A percentile compares a stretch with the other conserved stretches of the same genome.
Evolutionary conservation across 306 rosid species (phyloP).

Genomic region (Lathyrus aphaca): DNA sequence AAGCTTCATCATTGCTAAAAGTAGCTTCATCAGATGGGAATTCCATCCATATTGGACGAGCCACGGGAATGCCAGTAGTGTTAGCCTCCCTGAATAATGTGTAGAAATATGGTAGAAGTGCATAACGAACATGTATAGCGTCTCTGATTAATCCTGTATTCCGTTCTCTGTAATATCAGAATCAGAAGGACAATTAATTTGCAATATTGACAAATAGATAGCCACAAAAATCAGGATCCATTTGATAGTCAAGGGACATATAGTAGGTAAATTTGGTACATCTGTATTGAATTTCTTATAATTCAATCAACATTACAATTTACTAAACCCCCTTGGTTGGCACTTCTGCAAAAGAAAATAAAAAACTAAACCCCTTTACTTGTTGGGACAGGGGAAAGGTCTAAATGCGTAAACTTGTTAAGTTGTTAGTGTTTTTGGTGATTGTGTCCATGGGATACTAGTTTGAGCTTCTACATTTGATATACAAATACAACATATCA

Average conservation of each 20-base stretch:
- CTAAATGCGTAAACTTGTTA: neutral
- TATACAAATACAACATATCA: constrained; percentile 19
- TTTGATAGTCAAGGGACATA: constrained; percentile 20
- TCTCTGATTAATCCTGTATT: constrained; percentile 80
- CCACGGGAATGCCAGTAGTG: constrained; percentile 79
- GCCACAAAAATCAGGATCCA: constrained; percentile 10
- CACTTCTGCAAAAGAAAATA: too few relatives aligned
- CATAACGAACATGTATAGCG: constrained; percentile 81
- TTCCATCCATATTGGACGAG: constrained; percentile 98
- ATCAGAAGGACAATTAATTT: constrained; percentile 37
- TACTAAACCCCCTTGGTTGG: neutral
- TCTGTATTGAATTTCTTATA: constrained; percentile 4
- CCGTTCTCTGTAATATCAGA: constrained; percentile 66
- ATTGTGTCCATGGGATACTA: neutral
- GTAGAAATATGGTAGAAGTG: constrained; percentile 86
- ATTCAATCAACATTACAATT: constrained; percentile 11
- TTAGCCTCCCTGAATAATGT: constrained; percentile 93
- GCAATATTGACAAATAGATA: constrained; percentile 28
- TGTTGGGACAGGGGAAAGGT: neutral
- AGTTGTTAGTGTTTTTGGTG: constrained; percentile 18
- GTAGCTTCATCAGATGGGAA: constrained; percentile 93
- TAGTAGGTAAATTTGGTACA: constrained; percentile 23
- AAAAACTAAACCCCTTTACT: too few relatives aligned
- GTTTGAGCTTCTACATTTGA: constrained; percentile 14
- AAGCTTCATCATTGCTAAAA: constrained; percentile 89